A percentile compares a stretch with the other conserved stretches of the same genome.
Evolutionary conservation across 805 yeast genomes (phyloP).

Genomic region (Myxozyma neglecta): DNA sequence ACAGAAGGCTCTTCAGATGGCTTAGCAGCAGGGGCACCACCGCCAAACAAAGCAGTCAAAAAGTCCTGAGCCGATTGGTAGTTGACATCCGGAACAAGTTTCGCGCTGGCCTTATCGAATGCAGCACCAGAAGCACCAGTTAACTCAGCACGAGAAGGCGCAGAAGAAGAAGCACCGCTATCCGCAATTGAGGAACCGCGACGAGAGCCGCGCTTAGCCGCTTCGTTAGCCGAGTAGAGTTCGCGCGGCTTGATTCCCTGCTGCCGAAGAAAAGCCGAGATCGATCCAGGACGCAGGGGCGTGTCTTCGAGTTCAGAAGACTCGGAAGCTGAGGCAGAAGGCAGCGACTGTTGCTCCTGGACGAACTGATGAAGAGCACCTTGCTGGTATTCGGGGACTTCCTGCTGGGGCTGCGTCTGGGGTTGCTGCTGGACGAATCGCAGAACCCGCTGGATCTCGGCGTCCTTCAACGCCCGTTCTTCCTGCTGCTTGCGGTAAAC

Average conservation of each 20-base stretch:
- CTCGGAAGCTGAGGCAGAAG: constrained; percentile 5
- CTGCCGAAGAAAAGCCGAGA: constrained; percentile 18
- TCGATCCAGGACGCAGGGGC: constrained; percentile 25
- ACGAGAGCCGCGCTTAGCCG: constrained; percentile 24
- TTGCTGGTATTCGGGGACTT: background rate
- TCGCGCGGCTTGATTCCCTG: constrained; percentile 24
- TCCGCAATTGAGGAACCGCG: constrained; percentile 7
- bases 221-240: constrained; percentile 4
- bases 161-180: background rate
- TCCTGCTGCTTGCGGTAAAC: constrained; percentile 31
- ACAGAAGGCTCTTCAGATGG: constrained; percentile 2
- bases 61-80: constrained; percentile 28
- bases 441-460: constrained; percentile 18
- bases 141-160: background rate
- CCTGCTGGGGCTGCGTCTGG: background rate
- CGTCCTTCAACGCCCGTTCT: constrained; percentile 25
- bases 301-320: constrained; percentile 19
- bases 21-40: background rate
- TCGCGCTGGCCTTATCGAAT: constrained; percentile 6
- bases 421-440: constrained; percentile 10
- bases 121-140: background rate
- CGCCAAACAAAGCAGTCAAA: constrained; percentile 21
- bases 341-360: background rate
- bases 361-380: background rate
- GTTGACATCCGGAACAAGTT: constrained; percentile 26